These are phyloP conservation scores for Blastocystis hominis DNA, from an alignment of 352 stramenopile species.

Conservation along the genomic window DNA sequence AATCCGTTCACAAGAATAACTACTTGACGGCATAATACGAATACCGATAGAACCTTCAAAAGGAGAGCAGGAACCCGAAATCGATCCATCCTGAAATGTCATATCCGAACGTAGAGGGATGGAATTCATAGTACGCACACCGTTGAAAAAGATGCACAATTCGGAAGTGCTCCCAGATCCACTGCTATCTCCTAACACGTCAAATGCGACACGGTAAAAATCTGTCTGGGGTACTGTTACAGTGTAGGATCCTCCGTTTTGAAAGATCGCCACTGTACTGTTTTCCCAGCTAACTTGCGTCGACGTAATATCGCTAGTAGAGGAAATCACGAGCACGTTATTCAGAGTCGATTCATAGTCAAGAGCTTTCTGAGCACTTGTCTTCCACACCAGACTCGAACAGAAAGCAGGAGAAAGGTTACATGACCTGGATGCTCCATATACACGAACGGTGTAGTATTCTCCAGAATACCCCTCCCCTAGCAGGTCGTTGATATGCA, in stretches of 20 bases:
- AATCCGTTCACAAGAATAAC: background rate
- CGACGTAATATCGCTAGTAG: background rate
- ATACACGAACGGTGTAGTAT: conserved; percentile 26
- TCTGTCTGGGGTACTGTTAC: background rate
- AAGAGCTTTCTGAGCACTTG: background rate
- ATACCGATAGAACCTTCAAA: background rate
- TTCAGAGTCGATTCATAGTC: background rate
- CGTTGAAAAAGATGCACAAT: background rate
- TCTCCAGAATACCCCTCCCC: background rate
- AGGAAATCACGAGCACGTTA: background rate
- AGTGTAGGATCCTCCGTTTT: background rate
- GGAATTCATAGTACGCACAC: background rate
- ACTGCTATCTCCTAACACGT: background rate
- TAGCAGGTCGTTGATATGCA: background rate
- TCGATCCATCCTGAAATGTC: background rate
- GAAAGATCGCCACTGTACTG: background rate
- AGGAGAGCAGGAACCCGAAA: background rate
- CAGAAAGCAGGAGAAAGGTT: background rate
- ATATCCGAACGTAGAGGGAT: background rate
- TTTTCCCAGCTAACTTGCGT: too few species aligned
- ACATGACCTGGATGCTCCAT: conserved; percentile 5
- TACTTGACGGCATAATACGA: background rate
- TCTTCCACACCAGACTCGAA: background rate
- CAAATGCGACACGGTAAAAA: background rate
- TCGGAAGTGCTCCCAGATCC: background rate